Conservation (phyloP, 2,329 filamentous ascomycete species). For the Fusarium pseudoanthophilum region DNA sequence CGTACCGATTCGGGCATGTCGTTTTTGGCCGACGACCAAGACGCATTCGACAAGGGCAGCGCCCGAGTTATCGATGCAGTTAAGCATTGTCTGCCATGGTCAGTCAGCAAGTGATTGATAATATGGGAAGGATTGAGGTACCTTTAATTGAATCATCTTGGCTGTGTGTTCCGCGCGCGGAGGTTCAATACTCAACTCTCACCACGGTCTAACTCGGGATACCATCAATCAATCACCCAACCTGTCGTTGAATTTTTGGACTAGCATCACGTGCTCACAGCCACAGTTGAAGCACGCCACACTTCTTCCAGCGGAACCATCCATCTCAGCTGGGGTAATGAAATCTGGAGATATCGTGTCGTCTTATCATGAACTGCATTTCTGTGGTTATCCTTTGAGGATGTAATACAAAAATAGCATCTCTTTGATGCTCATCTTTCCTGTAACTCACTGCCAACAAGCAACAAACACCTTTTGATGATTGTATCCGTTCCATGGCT, state of each 20-base stretch:
- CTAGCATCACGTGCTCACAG: constrained; percentile 40
- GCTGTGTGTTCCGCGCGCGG: constrained; percentile 28
- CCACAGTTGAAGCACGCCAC: constrained; percentile 29
- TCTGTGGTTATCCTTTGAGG: not conserved
- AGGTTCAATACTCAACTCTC: constrained; percentile 40
- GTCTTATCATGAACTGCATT: not conserved
- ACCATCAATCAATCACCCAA: constrained; percentile 25
- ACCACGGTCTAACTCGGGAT: constrained; percentile 32
- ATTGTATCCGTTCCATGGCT: not conserved
- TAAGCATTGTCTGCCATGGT: constrained; percentile 82
- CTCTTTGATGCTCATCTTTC: not conserved
- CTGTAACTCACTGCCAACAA: not conserved
- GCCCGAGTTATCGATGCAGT: constrained; percentile 99
- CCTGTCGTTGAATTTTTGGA: constrained; percentile 43
- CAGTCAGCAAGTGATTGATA: constrained; percentile 11
- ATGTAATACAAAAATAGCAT: not conserved
- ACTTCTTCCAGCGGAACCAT: not conserved
- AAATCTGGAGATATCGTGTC: not conserved
- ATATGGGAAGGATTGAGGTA: constrained; percentile 38
- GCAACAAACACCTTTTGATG: not conserved
- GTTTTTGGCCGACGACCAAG: constrained; percentile 90
- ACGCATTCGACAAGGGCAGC: constrained; percentile 97
- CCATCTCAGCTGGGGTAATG: not conserved
- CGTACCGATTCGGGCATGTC: constrained; percentile 87
- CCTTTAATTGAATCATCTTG: constrained; percentile 95